A percentile compares a stretch with the other conserved stretches of the same genome.
Conservation (phyloP, 1,284 basidiomycete genomes). For the Apiotrichum gamsii region DNA sequence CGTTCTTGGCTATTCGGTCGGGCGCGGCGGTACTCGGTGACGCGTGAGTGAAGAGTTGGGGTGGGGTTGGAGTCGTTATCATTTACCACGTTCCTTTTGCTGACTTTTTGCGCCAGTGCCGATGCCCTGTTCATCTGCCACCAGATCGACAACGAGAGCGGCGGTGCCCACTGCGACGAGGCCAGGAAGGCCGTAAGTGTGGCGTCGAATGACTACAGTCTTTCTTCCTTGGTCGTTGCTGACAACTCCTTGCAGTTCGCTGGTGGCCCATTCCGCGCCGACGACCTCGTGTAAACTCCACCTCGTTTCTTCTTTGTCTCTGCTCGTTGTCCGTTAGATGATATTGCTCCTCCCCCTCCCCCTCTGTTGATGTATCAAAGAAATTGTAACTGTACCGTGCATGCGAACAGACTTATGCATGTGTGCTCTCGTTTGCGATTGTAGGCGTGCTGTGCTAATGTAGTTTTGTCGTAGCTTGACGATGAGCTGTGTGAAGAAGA, state of each 20-base stretch:
- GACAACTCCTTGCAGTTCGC: constrained; percentile 7
- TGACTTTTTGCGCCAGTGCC: constrained; percentile 44
- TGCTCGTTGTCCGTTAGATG: background rate
- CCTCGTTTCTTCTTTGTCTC: no score
- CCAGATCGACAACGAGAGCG: constrained; percentile 73
- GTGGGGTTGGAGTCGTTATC: no score
- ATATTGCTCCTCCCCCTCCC: no score
- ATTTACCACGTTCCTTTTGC: constrained; percentile 6
- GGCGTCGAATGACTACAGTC: no score
- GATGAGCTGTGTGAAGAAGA: no score
- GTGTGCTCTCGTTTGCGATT: no score
- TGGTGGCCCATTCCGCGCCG: constrained; percentile 8
- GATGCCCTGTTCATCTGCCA: constrained; percentile 84
- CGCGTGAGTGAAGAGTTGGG: no score
- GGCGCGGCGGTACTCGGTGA: constrained; percentile 76
- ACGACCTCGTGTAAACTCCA: constrained; percentile 7
- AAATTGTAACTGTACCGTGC: no score
- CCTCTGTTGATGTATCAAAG: no score
- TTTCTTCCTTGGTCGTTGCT: background rate
- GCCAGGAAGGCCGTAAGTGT: constrained; percentile 64
- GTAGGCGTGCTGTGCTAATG: no score
- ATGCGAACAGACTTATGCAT: no score
- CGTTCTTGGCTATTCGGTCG: constrained; percentile 72
- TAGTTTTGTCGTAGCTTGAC: no score
- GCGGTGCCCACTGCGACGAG: constrained; percentile 58